Evolutionary conservation across 23 red algal species (phyloP), one percentile per base, ranked within the genome.

Genomic region (Agarophyton chilense): DNA sequence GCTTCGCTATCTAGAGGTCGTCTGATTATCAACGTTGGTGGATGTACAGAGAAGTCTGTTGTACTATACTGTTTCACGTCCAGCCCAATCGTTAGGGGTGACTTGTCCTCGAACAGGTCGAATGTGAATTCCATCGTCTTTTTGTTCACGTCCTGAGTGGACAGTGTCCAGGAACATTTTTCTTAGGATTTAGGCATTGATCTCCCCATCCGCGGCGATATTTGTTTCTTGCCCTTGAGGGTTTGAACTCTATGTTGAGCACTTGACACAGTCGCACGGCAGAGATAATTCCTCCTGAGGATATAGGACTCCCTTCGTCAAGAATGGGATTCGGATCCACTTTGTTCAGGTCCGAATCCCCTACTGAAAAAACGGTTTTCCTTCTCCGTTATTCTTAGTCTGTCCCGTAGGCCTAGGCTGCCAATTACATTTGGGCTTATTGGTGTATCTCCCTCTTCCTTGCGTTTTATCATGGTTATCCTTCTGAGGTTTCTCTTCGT

Each of bases 321-420:
- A 87, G 22, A 35, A 87, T 87, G 19, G 83, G 83, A 60, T 73
- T 87, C 44, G 52, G 70, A 63, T 77, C 83, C 21, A 35, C 10
- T 17, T 25, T 21, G 42, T 32, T 32, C 40, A 47, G 18, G 19
- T 38, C 43, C 42, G 50, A 87, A 49, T 65, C 83, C 83, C 36
- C n/a, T 87, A 87, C 33, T 55, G 83, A 87, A 74, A 87, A 76
- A 45, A 87, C n/a, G 14, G 42, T n/a, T 26, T 67, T 3, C 2
- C 5, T 14, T 38, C 2, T 4, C 35, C 18, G 5, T 12, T 40
- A 39, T 36, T 4, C 10, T 18, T 7, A 35, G 29, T 6, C 22
- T 67, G 32, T 31, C 26, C 26, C n/a, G 9, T 62, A 19, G 6
- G 28, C 10, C 18, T 67, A 35, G 29, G 35, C 9, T 4, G 22